Evolutionary conservation across 1,284 basidiomycete species (phyloP).

Genomic region (Fomitopsis betulina): DNA sequence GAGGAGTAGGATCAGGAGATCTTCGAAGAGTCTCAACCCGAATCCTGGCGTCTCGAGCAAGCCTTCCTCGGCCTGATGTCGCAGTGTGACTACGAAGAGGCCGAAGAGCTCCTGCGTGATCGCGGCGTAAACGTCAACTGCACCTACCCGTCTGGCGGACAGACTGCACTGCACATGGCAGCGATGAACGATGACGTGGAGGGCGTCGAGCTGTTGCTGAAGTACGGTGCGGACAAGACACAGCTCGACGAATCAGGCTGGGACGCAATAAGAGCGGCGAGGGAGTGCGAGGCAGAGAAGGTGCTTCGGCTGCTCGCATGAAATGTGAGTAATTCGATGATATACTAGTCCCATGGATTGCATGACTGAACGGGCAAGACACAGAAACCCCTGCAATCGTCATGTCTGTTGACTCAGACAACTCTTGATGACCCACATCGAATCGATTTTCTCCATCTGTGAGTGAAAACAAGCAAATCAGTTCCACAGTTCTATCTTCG

Average conservation of each 20-base stretch:
- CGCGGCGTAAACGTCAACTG: not conserved
- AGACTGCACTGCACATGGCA: not conserved
- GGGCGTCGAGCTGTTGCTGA: not conserved
- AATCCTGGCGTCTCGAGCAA: not conserved
- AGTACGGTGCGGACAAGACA: not conserved
- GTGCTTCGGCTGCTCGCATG: not conserved
- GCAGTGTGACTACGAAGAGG: not conserved
- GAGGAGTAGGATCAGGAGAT: not conserved
- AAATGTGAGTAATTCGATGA: not conserved
- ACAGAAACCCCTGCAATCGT: not conserved
- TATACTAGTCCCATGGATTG: not conserved
- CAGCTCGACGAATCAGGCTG: not conserved
- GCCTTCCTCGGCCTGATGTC: constrained; percentile 1
- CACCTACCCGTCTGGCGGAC: not conserved
- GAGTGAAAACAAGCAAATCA: not conserved
- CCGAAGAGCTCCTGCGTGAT: not conserved
- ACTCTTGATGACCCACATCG: constrained; percentile 19
- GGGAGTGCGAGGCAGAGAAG: not conserved
- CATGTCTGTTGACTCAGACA: constrained; percentile 2
- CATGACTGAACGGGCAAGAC: no score
- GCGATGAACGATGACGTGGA: constrained; percentile 2
- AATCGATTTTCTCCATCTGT: constrained; percentile 18
- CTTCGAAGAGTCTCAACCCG: not conserved
- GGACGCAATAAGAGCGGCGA: not conserved
- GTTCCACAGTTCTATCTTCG: no score